Evolutionary conservation across 257 asterid genomes (phyloP).

Genomic region (Ehretia macrophylla): DNA sequence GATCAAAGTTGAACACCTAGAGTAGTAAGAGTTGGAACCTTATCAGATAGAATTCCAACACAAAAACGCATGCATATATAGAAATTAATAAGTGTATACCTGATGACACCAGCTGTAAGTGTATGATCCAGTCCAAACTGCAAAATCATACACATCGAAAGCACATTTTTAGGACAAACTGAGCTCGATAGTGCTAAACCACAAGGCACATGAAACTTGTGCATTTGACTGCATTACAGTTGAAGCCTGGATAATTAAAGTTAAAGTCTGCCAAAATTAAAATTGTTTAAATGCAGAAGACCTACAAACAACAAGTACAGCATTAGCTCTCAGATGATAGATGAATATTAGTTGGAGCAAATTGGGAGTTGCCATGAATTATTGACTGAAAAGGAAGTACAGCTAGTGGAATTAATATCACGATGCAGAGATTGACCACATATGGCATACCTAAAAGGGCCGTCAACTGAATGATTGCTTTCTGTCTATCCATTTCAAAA

Average conservation of each 20-base stretch:
- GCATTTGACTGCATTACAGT: not conserved
- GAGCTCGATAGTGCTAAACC: conserved; percentile 4
- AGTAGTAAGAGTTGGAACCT: not conserved
- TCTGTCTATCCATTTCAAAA: no score
- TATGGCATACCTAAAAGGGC: no score
- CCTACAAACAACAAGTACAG: not conserved
- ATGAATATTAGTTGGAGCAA: no score
- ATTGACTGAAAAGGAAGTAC: no score
- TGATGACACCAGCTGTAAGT: conserved; percentile 97
- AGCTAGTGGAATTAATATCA: no score
- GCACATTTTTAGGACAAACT: conserved; percentile 15
- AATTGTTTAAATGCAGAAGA: not conserved
- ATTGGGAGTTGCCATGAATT: no score
- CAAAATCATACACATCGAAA: conserved; percentile 16
- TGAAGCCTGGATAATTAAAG: no score
- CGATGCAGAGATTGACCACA: no score
- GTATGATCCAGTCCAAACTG: conserved; percentile 99
- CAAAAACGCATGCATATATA: no score
- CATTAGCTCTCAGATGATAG: no score
- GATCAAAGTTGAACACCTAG: no score
- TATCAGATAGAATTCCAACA: not conserved
- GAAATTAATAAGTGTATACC: conserved; percentile 37
- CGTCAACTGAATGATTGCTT: no score
- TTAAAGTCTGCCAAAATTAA: not conserved
- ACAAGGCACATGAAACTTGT: conserved; percentile 12